phyloP scores from a whole-genome alignment of 2,329 filamentous ascomycete genomes.

The Colletotrichum sp. region DNA sequence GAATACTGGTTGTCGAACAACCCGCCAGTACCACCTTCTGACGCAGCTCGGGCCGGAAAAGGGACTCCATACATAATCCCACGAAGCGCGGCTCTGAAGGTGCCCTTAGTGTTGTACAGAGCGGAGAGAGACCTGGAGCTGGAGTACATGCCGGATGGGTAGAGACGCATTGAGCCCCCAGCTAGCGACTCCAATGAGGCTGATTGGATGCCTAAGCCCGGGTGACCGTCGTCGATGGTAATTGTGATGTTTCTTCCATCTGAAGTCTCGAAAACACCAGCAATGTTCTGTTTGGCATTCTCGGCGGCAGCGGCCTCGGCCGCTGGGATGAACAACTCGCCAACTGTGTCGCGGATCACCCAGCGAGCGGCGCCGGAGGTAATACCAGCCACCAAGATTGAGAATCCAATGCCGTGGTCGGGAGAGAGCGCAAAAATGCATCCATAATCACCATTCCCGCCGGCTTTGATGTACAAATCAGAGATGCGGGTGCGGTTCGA shows the following conservation, averaged over 20 bases:
- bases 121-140: background rate
- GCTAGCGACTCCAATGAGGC: background rate
- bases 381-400: slow-evolving; percentile 25
- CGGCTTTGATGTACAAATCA: slow-evolving; percentile 30
- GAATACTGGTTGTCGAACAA: background rate
- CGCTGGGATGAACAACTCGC: slow-evolving; percentile 23
- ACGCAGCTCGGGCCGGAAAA: background rate
- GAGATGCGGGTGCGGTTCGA: slow-evolving; percentile 30
- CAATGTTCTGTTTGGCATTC: slow-evolving; percentile 18
- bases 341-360: slow-evolving; percentile 24
- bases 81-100: background rate
- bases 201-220: background rate
- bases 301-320: slow-evolving; percentile 24
- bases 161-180: background rate
- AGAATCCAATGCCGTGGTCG: slow-evolving; percentile 28
- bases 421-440: slow-evolving; percentile 18
- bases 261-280: slow-evolving; percentile 18
- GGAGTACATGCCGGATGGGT: background rate
- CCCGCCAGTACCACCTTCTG: background rate
- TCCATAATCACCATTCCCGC: slow-evolving; percentile 30
- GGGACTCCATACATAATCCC: fast-evolving
- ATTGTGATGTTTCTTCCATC: background rate
- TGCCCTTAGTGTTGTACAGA: background rate
- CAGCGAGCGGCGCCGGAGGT: slow-evolving; percentile 20
- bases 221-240: background rate